Conservation (phyloP, 192 early-diverging fungal genomes). For the Backusella macrospora region DNA sequence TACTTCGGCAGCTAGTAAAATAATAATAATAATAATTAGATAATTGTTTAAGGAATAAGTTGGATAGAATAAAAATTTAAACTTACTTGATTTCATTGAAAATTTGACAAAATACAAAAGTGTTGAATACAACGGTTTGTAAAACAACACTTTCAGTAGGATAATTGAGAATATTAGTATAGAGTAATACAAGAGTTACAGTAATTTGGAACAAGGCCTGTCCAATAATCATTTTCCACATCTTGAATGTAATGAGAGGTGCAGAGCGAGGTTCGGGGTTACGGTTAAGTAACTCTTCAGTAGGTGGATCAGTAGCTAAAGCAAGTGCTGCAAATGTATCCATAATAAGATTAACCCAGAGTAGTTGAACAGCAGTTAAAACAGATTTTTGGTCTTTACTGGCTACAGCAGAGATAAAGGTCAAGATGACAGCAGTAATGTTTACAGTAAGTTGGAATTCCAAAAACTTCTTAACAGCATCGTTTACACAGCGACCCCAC, state of each 20-base stretch:
- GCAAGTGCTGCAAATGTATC: constrained; percentile 98
- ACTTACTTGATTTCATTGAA: constrained; percentile 87
- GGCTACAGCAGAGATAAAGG: constrained; percentile 77
- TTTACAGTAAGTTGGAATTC: constrained; percentile 99
- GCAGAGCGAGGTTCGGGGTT: constrained; percentile 79
- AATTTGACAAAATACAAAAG: constrained; percentile 90
- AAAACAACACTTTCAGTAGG: constrained; percentile 42
- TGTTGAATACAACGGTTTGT: constrained; percentile 90
- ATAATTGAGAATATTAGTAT: constrained; percentile 63
- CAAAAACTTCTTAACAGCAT: constrained; percentile 97
- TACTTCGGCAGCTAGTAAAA: constrained; percentile 63
- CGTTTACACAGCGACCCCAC: constrained; percentile 97
- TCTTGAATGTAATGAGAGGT: constrained; percentile 83
- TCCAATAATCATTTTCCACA: constrained; percentile 97
- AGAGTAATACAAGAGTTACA: constrained; percentile 74
- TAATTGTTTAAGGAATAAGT: not conserved
- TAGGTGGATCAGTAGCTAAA: constrained; percentile 94
- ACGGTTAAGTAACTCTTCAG: constrained; percentile 77
- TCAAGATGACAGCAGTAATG: constrained; percentile 86
- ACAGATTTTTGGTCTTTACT: constrained; percentile 72
- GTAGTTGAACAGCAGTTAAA: constrained; percentile 92
- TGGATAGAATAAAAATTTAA: not conserved
- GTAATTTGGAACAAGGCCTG: constrained; percentile 91
- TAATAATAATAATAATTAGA: not conserved
- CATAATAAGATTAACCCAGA: constrained; percentile 99